phyloP scores from a whole-genome alignment of 805 yeast genomes.

The Candida cerambycidarum region DNA sequence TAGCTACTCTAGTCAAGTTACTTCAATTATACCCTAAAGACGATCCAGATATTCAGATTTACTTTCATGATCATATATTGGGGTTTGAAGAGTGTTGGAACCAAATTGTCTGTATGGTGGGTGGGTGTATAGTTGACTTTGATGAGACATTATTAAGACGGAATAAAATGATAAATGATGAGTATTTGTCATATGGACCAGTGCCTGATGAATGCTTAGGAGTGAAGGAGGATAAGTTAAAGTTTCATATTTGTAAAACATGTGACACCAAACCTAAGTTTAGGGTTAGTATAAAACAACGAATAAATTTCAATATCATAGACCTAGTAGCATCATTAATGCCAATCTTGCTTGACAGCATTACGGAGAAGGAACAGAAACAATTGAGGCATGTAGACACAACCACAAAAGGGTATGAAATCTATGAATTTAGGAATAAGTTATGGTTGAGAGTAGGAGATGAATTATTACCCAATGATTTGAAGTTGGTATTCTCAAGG shows the following conservation, averaged over 20 bases:
- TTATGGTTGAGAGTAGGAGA: conserved; percentile 27
- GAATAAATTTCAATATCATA: conserved; percentile 36
- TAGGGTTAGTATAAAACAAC: conserved; percentile 27
- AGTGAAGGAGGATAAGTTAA: not conserved
- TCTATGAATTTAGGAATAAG: conserved; percentile 23
- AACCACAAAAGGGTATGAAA: conserved; percentile 22
- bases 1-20: conserved; percentile 28
- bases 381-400: conserved; percentile 15
- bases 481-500: conserved; percentile 43
- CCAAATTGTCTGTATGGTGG: conserved; percentile 22
- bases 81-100: conserved; percentile 60
- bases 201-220: not conserved
- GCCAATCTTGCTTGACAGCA: conserved; percentile 19
- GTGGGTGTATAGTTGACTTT: conserved; percentile 4
- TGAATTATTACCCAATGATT: conserved; percentile 33
- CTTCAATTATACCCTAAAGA: conserved; percentile 44
- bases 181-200: not conserved
- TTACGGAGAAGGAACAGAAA: conserved; percentile 11
- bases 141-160: not conserved
- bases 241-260: conserved; percentile 1
- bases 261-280: conserved; percentile 4
- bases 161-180: not conserved
- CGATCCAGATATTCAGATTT: conserved; percentile 38
- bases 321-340: conserved; percentile 30
- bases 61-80: conserved; percentile 37